These are phyloP conservation scores for Picea glauca DNA, from an alignment of 75 land plant genomes.

Conservation along the genomic window DNA sequence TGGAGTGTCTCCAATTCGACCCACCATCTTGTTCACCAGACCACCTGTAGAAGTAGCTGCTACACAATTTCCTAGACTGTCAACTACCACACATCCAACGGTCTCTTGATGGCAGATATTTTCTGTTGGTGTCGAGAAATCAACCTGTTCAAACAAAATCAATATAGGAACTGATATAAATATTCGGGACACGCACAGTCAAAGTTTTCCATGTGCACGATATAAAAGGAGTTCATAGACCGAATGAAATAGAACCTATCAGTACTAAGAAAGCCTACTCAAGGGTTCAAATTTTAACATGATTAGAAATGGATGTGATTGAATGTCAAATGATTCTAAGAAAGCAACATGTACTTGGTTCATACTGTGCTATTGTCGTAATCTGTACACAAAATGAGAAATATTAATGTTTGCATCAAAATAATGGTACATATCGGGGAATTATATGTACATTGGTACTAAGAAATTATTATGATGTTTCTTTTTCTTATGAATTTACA, in stretches of 20 bases:
- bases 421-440: background rate
- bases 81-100: constrained; percentile 94
- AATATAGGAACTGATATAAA: background rate
- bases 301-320: background rate
- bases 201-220: background rate
- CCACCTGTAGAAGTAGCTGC: constrained; percentile 97
- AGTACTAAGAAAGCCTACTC: background rate
- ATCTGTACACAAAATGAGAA: background rate
- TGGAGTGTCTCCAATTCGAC: constrained; percentile 95
- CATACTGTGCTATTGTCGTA: background rate
- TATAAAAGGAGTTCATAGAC: background rate
- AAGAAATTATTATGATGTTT: background rate
- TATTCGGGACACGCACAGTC: no score
- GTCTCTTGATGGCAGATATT: constrained; percentile 73
- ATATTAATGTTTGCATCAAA: background rate
- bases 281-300: background rate
- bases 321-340: background rate
- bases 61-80: constrained; percentile 72
- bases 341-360: background rate
- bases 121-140: constrained; percentile 36
- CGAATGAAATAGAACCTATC: background rate
- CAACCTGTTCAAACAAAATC: constrained; percentile 3
- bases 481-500: no score
- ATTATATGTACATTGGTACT: background rate
- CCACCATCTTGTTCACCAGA: constrained; percentile 88